These are phyloP conservation scores for Aspergillus sp. DNA, from an alignment of 2,329 filamentous ascomycete species.

Conservation along the genomic window DNA sequence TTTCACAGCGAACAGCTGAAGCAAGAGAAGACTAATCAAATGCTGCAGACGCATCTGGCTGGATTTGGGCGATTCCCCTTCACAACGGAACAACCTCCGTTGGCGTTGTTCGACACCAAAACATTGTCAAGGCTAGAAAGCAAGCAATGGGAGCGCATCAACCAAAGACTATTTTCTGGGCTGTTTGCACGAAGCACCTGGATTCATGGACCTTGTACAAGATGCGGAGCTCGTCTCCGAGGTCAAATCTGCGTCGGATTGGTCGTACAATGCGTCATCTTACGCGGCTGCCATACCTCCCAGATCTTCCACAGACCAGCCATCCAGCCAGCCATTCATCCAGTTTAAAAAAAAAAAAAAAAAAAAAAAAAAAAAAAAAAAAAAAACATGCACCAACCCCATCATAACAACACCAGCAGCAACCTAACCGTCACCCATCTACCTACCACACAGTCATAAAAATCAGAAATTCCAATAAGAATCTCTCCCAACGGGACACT, in stretches of 20 bases:
- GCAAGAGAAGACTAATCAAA: neutral
- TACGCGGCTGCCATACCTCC: slow-evolving; percentile 42
- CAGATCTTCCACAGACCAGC: too few relatives aligned
- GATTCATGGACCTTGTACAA: slow-evolving; percentile 33
- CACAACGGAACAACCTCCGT: neutral
- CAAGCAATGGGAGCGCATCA: neutral
- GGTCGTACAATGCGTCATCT: slow-evolving; percentile 49
- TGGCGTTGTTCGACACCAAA: slow-evolving; percentile 12
- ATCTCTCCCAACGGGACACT: too few relatives aligned
- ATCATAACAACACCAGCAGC: too few relatives aligned
- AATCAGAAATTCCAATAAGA: too few relatives aligned
- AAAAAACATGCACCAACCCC: too few relatives aligned
- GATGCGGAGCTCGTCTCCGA: slow-evolving; percentile 38
- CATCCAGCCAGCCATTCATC: too few relatives aligned
- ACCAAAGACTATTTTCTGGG: neutral
- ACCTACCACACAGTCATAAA: too few relatives aligned
- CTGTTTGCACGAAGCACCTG: slow-evolving; percentile 22
- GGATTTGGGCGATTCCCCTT: neutral
- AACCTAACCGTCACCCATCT: too few relatives aligned
- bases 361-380: too few relatives aligned
- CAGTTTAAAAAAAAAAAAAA: too few relatives aligned
- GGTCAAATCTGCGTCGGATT: slow-evolving; percentile 50
- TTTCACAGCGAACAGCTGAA: too few relatives aligned
- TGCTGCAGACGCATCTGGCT: neutral
- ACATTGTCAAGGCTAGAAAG: slow-evolving; percentile 11